Evolutionary conservation across 1,284 basidiomycete genomes (phyloP).

Genomic region (Austroboletus rostrupii): DNA sequence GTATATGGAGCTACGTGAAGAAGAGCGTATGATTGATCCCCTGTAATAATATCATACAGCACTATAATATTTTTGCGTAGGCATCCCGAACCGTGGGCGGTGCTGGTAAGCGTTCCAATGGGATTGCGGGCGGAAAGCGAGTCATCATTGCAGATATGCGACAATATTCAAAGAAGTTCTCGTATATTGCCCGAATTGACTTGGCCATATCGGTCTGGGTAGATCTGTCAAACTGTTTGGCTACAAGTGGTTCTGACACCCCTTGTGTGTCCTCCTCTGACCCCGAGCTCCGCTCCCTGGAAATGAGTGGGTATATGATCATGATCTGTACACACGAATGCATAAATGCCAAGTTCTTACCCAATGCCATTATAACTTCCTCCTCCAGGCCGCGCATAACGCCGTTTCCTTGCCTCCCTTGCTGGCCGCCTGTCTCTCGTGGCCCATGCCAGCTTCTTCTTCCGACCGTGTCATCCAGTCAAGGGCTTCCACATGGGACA

Average conservation of each 20-base stretch:
- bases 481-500: conserved; percentile 36
- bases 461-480: conserved; percentile 27
- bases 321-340: conserved; percentile 35
- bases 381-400: conserved; percentile 23
- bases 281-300: conserved; percentile 40
- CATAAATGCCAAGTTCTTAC: conserved; percentile 37
- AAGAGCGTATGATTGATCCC: conserved; percentile 56
- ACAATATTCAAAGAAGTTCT: conserved; percentile 30
- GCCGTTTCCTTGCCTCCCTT: conserved; percentile 20
- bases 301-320: conserved; percentile 39
- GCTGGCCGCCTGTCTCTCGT: conserved; percentile 20
- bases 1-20: conserved; percentile 91
- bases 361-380: conserved; percentile 29
- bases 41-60: conserved; percentile 48
- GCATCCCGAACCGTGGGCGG: conserved; percentile 8
- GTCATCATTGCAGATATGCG: conserved; percentile 34
- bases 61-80: conserved; percentile 46
- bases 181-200: conserved; percentile 37
- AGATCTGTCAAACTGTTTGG: conserved; percentile 52
- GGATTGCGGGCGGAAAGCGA: conserved; percentile 30
- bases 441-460: conserved; percentile 29
- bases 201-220: conserved; percentile 42
- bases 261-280: conserved; percentile 42
- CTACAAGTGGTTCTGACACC: conserved; percentile 37
- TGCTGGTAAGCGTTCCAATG: conserved; percentile 38